phyloP scores from a whole-genome alignment of 2,329 filamentous ascomycete species.

The Fusarium xyrophilum region DNA sequence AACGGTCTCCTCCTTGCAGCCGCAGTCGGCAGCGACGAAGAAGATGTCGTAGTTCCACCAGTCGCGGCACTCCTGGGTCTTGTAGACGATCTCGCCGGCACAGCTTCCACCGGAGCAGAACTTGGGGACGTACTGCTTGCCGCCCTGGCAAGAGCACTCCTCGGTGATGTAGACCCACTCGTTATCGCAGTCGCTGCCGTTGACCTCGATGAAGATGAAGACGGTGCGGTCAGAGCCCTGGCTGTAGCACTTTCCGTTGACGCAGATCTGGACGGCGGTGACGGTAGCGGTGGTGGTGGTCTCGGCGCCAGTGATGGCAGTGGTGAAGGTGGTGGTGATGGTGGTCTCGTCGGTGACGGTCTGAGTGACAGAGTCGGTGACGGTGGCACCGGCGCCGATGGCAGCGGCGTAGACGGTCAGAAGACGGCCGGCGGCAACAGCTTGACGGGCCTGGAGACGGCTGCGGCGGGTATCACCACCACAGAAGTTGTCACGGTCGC shows the following conservation, averaged over 20 bases:
- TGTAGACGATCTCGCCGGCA: slow-evolving; percentile 29
- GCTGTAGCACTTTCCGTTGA: slow-evolving; percentile 10
- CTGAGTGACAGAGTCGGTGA: background rate
- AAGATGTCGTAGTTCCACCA: slow-evolving; percentile 14
- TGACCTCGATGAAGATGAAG: slow-evolving; percentile 28
- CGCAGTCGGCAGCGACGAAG: slow-evolving; percentile 23
- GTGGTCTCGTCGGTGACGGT: slow-evolving; percentile 18
- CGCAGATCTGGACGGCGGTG: slow-evolving; percentile 22
- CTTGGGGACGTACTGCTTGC: slow-evolving; percentile 25
- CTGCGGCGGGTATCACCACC: slow-evolving; percentile 23
- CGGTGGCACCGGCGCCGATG: background rate
- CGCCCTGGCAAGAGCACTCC: slow-evolving; percentile 29
- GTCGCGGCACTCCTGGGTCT: slow-evolving; percentile 26
- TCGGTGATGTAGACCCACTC: slow-evolving; percentile 25
- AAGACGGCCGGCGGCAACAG: slow-evolving; percentile 15
- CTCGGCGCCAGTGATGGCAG: background rate
- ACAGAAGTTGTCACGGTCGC: slow-evolving; percentile 18
- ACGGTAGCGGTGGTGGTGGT: slow-evolving; percentile 11
- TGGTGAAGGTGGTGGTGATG: slow-evolving; percentile 23
- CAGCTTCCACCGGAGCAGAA: slow-evolving; percentile 18
- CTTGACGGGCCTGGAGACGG: slow-evolving; percentile 23
- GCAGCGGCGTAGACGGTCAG: slow-evolving; percentile 23
- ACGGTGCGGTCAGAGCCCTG: background rate
- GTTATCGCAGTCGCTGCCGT: slow-evolving; percentile 23
- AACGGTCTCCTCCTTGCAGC: slow-evolving; percentile 16